These are phyloP conservation scores for Epichloe coenophiala DNA, from an alignment of 2,329 filamentous ascomycete species.

Conservation along the genomic window DNA sequence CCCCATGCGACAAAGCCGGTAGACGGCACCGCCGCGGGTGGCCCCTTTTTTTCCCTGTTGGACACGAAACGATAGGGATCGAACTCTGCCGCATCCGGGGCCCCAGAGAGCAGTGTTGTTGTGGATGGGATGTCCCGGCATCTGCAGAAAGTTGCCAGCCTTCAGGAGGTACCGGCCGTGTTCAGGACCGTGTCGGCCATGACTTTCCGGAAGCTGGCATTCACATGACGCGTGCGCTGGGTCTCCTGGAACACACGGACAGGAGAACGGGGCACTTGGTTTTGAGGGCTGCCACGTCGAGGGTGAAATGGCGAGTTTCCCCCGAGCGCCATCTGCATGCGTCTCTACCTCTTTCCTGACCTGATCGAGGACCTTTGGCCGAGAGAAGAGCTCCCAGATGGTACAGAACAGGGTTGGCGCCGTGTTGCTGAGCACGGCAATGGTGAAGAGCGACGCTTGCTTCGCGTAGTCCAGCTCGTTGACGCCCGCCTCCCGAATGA, in stretches of 20 bases:
- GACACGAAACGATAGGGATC: neutral
- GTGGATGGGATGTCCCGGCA: neutral
- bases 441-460: neutral
- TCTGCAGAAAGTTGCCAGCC: neutral
- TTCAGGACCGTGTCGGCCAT: neutral
- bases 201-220: neutral
- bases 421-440: neutral
- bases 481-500: neutral
- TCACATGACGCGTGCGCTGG: neutral
- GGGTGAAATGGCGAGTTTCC: neutral
- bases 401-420: neutral
- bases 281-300: neutral
- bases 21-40: neutral
- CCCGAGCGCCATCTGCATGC: neutral
- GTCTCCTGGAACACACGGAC: neutral
- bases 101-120: neutral
- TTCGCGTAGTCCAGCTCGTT: neutral
- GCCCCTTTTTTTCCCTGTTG: neutral
- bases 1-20: neutral
- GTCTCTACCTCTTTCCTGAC: neutral
- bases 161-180: neutral
- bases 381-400: neutral
- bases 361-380: neutral
- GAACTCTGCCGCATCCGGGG: neutral
- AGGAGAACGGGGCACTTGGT: neutral